phyloP scores from a whole-genome alignment of 2,329 filamentous ascomycete genomes.

The Xylariaceae sp. region DNA sequence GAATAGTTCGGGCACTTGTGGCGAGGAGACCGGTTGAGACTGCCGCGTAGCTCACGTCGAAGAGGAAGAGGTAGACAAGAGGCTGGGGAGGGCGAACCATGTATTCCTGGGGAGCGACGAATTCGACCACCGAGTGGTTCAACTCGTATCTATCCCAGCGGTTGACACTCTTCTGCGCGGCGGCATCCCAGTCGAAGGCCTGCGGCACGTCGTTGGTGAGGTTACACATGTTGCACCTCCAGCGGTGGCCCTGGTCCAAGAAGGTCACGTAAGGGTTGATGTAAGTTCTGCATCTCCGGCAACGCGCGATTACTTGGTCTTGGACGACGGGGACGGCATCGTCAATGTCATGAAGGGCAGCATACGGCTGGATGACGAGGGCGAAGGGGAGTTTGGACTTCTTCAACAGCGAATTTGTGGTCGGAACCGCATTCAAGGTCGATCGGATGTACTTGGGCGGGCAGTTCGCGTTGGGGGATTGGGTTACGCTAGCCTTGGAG shows the following conservation, averaged over 20 bases:
- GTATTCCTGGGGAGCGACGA: constrained; percentile 96
- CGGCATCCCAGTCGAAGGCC: constrained; percentile 96
- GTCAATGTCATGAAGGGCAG: constrained; percentile 84
- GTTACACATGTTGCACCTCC: constrained; percentile 99
- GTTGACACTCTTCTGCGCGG: constrained; percentile 84
- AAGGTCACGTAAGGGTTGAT: constrained; percentile 98
- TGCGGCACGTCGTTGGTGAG: constrained; percentile 98
- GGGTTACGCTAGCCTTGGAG: constrained; percentile 77
- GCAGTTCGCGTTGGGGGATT: constrained; percentile 87
- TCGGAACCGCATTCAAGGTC: constrained; percentile 89
- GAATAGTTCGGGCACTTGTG: constrained; percentile 85
- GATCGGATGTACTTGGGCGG: constrained; percentile 91
- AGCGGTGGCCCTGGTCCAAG: constrained; percentile 92
- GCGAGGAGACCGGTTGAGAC: constrained; percentile 88
- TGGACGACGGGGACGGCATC: constrained; percentile 87
- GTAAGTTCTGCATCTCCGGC: constrained; percentile 90
- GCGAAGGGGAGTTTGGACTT: constrained; percentile 96
- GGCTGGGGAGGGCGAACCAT: constrained; percentile 98
- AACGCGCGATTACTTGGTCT: constrained; percentile 95
- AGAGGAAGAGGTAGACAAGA: constrained; percentile 89
- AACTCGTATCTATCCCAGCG: constrained; percentile 88
- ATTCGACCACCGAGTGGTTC: constrained; percentile 95
- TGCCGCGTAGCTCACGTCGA: constrained; percentile 88
- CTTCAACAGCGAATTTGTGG: constrained; percentile 86
- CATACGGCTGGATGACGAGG: constrained; percentile 93